A percentile compares a stretch with the other conserved stretches of the same genome.
Evolutionary conservation across 2,329 filamentous ascomycete genomes (phyloP).

Genomic region (Cucurbitaria berberidis): DNA sequence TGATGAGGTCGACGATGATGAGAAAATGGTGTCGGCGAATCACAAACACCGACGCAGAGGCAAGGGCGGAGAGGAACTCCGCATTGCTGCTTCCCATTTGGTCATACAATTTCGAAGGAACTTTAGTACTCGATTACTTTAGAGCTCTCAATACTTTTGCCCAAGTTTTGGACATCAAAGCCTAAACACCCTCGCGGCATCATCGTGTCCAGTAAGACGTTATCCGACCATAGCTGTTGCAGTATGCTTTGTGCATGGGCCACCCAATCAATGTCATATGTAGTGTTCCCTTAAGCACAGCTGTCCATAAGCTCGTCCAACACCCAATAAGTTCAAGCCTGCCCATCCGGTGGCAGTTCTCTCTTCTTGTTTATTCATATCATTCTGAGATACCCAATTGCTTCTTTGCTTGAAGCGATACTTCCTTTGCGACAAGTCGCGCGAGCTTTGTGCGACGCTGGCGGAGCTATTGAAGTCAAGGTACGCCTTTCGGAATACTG

Average conservation of each 20-base stretch:
- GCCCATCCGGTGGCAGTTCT: conserved; percentile 29
- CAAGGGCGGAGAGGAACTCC: conserved; percentile 14
- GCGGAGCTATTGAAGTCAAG: conserved; percentile 21
- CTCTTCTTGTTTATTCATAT: conserved; percentile 20
- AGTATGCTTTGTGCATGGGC: conserved; percentile 34
- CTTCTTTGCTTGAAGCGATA: conserved; percentile 10
- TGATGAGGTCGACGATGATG: conserved; percentile 39
- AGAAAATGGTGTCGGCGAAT: conserved; percentile 39
- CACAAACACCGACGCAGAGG: conserved; percentile 27
- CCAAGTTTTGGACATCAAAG: neutral
- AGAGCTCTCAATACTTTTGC: neutral
- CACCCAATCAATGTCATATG: conserved; percentile 37
- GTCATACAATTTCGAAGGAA: neutral
- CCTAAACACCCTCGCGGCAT: neutral
- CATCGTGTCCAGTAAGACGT: conserved; percentile 15
- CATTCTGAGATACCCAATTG: conserved; percentile 38
- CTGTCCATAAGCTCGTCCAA: conserved; percentile 43
- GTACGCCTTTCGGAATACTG: conserved; percentile 11
- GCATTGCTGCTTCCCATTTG: conserved; percentile 13
- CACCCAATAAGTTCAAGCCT: conserved; percentile 17
- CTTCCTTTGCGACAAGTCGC: conserved; percentile 21
- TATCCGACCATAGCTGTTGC: conserved; percentile 20
- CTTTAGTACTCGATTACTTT: neutral
- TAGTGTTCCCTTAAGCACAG: conserved; percentile 40
- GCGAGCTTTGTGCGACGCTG: conserved; percentile 25